A percentile compares a stretch with the other conserved stretches of the same genome.
Evolutionary conservation across 139 green algal species (phyloP).

Genomic region (Chlamydomonas asymmetrica): DNA sequence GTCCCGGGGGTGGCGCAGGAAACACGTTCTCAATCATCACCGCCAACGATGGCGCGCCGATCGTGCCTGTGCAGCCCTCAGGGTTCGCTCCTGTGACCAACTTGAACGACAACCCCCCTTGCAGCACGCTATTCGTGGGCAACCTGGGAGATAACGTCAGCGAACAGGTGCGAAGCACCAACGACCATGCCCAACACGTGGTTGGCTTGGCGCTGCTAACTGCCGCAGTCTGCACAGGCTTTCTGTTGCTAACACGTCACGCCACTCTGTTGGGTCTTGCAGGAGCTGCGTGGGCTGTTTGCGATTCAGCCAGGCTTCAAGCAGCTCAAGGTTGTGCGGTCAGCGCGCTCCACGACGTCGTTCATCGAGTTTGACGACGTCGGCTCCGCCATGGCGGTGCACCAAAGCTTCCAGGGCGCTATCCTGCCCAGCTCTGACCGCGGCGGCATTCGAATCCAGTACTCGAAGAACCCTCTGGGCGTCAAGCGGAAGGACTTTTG

Average conservation of each 20-base stretch:
- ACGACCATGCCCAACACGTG: no score
- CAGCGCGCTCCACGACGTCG: not conserved
- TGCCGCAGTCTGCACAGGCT: not conserved
- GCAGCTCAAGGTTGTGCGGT: slow-evolving; percentile 79
- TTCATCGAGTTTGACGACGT: slow-evolving; percentile 88
- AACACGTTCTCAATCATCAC: not conserved
- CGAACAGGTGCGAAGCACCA: no score
- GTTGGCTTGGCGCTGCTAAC: no score
- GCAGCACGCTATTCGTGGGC: slow-evolving; percentile 90
- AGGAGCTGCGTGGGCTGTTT: slow-evolving; percentile 21
- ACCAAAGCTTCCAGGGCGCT: slow-evolving; percentile 47
- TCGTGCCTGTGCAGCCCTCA: not conserved
- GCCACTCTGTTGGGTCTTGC: no score
- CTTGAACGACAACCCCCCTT: slow-evolving; percentile 84
- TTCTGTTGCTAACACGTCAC: no score
- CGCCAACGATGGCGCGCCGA: not conserved
- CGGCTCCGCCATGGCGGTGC: slow-evolving; percentile 62
- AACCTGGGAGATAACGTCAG: not conserved
- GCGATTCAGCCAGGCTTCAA: slow-evolving; percentile 45
- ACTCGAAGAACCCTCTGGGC: slow-evolving; percentile 79
- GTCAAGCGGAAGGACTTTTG: not conserved
- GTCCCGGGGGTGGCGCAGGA: no score
- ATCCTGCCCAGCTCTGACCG: slow-evolving; percentile 74
- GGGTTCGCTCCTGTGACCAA: slow-evolving; percentile 66
- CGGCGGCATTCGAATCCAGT: slow-evolving; percentile 85